These are phyloP conservation scores for Zopfia rhizophila DNA, from an alignment of 2,329 filamentous ascomycete species.

Conservation along the genomic window DNA sequence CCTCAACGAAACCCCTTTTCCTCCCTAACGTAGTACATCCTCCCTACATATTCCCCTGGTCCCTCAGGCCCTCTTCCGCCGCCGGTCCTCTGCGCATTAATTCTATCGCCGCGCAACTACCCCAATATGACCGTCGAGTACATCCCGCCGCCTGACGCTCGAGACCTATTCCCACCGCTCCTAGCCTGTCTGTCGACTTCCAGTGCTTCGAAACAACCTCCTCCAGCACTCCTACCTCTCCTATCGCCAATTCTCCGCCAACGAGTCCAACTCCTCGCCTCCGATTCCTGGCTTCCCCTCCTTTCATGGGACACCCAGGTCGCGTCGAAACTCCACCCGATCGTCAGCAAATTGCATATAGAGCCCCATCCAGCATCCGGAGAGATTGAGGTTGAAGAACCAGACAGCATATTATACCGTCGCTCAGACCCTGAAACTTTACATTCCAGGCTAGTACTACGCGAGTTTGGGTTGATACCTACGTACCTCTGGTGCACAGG, in stretches of 20 bases:
- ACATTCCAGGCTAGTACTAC: slow-evolving; percentile 71
- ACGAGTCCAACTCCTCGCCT: slow-evolving; percentile 70
- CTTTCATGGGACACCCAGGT: slow-evolving; percentile 73
- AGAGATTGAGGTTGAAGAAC: slow-evolving; percentile 80
- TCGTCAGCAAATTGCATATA: slow-evolving; percentile 70
- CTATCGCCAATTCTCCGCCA: slow-evolving; percentile 72
- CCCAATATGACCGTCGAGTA: slow-evolving; percentile 61
- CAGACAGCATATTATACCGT: slow-evolving; percentile 69
- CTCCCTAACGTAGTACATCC: not conserved
- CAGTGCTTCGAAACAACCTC: slow-evolving; percentile 67
- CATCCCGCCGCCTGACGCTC: slow-evolving; percentile 65
- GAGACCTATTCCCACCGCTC: slow-evolving; percentile 68
- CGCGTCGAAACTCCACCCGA: slow-evolving; percentile 67
- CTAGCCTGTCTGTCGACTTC: slow-evolving; percentile 72
- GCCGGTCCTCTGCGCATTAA: not conserved
- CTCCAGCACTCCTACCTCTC: slow-evolving; percentile 69
- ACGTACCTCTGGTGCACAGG: slow-evolving; percentile 75
- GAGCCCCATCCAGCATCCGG: slow-evolving; percentile 85
- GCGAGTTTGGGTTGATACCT: slow-evolving; percentile 71
- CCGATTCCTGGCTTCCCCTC: slow-evolving; percentile 76
- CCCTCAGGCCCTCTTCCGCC: not conserved
- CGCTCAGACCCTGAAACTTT: slow-evolving; percentile 80
- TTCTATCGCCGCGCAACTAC: not conserved
- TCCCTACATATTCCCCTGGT: too few relatives aligned
- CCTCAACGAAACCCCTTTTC: not conserved